Conservation (phyloP, 495 filamentous ascomycete genomes). For the Polyplosphaeria fusca region DNA sequence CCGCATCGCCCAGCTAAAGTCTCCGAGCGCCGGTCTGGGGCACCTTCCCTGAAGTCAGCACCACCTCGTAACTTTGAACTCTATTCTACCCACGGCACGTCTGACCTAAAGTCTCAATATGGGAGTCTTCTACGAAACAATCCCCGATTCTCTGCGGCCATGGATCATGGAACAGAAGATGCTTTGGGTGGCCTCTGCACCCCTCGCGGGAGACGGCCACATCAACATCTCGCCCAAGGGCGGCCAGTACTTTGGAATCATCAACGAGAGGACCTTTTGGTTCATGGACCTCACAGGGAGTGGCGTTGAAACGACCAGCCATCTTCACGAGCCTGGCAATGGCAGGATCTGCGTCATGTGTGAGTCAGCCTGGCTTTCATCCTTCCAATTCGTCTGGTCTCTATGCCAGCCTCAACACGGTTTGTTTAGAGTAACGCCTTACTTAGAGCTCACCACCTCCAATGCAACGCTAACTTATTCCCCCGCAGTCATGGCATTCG, state of each 20-base stretch:
- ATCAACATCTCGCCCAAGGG: conserved; percentile 42
- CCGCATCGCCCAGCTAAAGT: too few species aligned
- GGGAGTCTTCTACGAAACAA: conserved; percentile 39
- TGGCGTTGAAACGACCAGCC: conserved; percentile 38
- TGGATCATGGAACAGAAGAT: conserved; percentile 38
- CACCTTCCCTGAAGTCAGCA: too few species aligned
- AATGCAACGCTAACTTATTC: too few species aligned
- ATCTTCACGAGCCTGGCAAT: conserved; percentile 38
- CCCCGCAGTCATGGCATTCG: conserved; percentile 38
- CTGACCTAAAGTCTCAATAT: too few species aligned
- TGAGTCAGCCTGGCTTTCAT: too few species aligned
- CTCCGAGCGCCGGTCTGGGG: too few species aligned
- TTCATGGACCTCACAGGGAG: conserved; percentile 38
- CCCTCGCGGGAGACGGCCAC: conserved; percentile 34
- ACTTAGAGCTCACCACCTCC: too few species aligned
- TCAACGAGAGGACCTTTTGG: conserved; percentile 34
- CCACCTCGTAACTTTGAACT: too few species aligned
- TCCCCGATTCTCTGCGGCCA: conserved; percentile 28
- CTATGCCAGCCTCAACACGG: too few species aligned
- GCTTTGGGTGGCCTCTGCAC: conserved; percentile 38
- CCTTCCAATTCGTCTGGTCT: too few species aligned
- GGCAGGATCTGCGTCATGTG: conserved; percentile 37
- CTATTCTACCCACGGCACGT: too few species aligned
- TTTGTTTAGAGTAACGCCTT: too few species aligned
- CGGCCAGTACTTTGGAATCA: conserved; percentile 36